Evolutionary conservation across 148 eudicot species (phyloP).

Genomic region (Silene uniflora): DNA sequence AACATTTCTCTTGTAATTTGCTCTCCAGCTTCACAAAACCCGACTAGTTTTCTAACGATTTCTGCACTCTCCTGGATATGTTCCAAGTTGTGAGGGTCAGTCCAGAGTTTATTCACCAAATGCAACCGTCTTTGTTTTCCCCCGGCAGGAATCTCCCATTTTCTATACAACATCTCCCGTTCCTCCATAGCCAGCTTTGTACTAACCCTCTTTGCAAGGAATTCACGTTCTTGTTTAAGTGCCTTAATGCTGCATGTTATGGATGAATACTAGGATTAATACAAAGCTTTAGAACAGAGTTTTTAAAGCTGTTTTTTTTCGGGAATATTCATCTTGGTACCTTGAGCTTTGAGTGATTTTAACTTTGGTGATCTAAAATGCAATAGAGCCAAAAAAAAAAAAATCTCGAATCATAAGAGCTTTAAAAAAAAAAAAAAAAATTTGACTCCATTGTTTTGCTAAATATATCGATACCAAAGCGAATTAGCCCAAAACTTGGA

Average conservation of each 20-base stretch:
- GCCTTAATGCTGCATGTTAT: constrained; percentile 65
- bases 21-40: constrained; percentile 81
- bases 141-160: constrained; percentile 90
- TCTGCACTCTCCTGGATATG: constrained; percentile 86
- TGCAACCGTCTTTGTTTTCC: constrained; percentile 85
- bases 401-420: too few relatives aligned
- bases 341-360: too few relatives aligned
- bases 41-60: constrained; percentile 87
- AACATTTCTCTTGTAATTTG: constrained; percentile 87
- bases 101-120: constrained; percentile 88
- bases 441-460: too few relatives aligned
- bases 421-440: too few relatives aligned
- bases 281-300: not conserved
- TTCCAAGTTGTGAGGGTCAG: constrained; percentile 76
- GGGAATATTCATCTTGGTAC: too few relatives aligned
- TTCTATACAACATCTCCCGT: constrained; percentile 66
- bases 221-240: constrained; percentile 85
- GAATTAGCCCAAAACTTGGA: too few relatives aligned
- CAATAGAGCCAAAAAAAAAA: too few relatives aligned
- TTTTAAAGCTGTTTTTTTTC: not conserved
- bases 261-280: not conserved
- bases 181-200: constrained; percentile 69
- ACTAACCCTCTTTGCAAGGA: constrained; percentile 88
- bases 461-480: too few relatives aligned
- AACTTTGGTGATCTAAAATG: too few relatives aligned